Conservation (phyloP, 2,329 filamentous ascomycete species). For the Trichoderma sp. region DNA sequence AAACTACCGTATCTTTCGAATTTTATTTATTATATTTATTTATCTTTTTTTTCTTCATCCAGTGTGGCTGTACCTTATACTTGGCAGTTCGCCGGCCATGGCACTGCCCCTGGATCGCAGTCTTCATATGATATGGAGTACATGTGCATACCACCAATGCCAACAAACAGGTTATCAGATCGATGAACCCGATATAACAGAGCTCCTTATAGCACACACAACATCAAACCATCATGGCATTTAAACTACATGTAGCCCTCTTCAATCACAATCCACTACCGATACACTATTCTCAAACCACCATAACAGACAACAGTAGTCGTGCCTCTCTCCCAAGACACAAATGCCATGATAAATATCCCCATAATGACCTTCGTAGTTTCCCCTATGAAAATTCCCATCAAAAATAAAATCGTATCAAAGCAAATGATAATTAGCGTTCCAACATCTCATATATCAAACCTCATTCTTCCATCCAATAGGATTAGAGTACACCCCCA, state of each 20-base stretch:
- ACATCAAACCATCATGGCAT: neutral
- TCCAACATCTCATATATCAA: neutral
- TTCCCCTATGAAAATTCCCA: neutral
- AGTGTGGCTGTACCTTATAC: neutral
- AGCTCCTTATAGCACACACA: neutral
- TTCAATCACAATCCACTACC: neutral
- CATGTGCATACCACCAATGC: neutral
- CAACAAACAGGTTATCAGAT: neutral
- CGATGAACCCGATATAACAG: neutral
- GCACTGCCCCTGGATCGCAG: neutral
- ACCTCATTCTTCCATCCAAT: slow-evolving; percentile 13
- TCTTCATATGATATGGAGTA: neutral
- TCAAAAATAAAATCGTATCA: neutral
- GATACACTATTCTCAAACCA: neutral
- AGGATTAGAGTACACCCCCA: neutral
- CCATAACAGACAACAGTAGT: neutral
- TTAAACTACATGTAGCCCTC: neutral
- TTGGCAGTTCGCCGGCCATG: too few relatives aligned
- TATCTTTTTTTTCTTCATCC: neutral
- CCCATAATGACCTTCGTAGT: neutral
- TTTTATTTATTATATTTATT: neutral
- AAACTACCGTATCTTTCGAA: neutral
- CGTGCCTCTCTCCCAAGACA: neutral
- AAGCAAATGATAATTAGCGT: slow-evolving; percentile 4
- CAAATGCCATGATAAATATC: neutral